Percentiles rank a stretch among this genome's conserved stretches.
Evolutionary conservation across 192 early-diverging fungal species (phyloP).

Genomic region (Coemansia sp.): DNA sequence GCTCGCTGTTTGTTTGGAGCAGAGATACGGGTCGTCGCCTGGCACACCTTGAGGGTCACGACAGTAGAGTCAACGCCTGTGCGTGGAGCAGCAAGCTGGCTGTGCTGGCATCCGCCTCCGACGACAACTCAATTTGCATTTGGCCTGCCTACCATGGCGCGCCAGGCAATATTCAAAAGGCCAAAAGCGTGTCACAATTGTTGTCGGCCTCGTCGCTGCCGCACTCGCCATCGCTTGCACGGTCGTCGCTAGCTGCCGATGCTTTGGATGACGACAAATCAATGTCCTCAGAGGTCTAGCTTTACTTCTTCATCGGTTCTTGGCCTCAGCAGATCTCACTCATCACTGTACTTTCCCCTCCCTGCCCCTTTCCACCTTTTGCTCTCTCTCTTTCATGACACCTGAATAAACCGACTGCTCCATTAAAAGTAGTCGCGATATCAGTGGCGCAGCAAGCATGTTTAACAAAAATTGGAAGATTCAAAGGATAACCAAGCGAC

Average conservation of each 20-base stretch:
- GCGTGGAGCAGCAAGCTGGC: conserved; percentile 34
- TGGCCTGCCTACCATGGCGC: conserved; percentile 51
- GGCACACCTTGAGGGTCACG: conserved; percentile 38
- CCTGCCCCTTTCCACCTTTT: neutral
- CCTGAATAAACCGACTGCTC: neutral
- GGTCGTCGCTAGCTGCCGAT: neutral
- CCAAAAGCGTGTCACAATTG: neutral
- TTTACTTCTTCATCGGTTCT: neutral
- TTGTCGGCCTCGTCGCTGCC: conserved; percentile 5
- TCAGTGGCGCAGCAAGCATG: neutral
- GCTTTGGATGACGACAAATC: conserved; percentile 9
- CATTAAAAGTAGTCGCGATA: neutral
- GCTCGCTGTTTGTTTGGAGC: conserved; percentile 48
- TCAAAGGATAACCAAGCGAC: too few relatives aligned
- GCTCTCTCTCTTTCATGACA: neutral
- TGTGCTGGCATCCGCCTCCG: conserved; percentile 42
- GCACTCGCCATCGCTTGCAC: neutral
- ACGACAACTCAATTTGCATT: conserved; percentile 48
- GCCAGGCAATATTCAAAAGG: conserved; percentile 21
- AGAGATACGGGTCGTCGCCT: conserved; percentile 34
- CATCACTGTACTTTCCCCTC: neutral
- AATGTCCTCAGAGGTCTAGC: neutral
- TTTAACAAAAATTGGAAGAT: too few relatives aligned
- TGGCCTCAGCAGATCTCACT: neutral
- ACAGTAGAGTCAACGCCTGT: conserved; percentile 40